Base-by-base conservation (phyloP, 2,329 filamentous ascomycete species). In the Apiospora aurea region DNA sequence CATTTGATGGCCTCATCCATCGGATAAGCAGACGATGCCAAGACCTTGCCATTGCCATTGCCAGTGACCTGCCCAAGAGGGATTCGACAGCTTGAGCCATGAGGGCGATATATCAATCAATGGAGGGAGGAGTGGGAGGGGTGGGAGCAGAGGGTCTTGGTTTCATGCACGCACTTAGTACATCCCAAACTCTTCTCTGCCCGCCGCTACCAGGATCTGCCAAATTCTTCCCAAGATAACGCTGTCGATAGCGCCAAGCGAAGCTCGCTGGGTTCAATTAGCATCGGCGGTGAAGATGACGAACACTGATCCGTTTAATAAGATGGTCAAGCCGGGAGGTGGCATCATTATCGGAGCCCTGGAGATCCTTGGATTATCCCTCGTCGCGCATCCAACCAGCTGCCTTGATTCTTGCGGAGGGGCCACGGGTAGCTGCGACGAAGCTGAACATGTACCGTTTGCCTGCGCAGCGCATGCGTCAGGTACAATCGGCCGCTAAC, bases 341-440 rank as follows among this genome's bases (percentile, higher is more conserved):
- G 34, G 57, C 57, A 64, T 64, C 57, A 64, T 64, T 64, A n/a
- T 64, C 57, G 57, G 57, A n/a, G 34, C 57, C 57, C 57, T 64
- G 57, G 57, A 64, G 57, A 64, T 64, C 57, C 57, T 8, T 14
- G 57, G 57, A 4, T 4, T 34, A 64, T 64, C 57, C 57, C 57
- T 34, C 26, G 57, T 64, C n/a, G 57, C 57, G 57, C 34, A 41
- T 64, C 57, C 57, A 64, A 64, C 57, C 57, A 64, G 57, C 38
- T 64, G 57, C 57, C 57, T 64, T 64, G 57, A 41, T 64, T 64
- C 18, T 64, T 4, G 10, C 11, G 29, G 57, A 64, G 34, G 57
- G 57, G 57, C 34, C 57, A 64, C 57, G 34, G 57, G 34, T 38
- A 64, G 57, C 57, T 64, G n/a, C 41, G 34, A 41, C 7, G 34